Percentiles rank a stretch among this genome's conserved stretches.
These are phyloP conservation scores for Diaporthe helianthi DNA, from an alignment of 2,329 filamentous ascomycete genomes.

Conservation along the genomic window DNA sequence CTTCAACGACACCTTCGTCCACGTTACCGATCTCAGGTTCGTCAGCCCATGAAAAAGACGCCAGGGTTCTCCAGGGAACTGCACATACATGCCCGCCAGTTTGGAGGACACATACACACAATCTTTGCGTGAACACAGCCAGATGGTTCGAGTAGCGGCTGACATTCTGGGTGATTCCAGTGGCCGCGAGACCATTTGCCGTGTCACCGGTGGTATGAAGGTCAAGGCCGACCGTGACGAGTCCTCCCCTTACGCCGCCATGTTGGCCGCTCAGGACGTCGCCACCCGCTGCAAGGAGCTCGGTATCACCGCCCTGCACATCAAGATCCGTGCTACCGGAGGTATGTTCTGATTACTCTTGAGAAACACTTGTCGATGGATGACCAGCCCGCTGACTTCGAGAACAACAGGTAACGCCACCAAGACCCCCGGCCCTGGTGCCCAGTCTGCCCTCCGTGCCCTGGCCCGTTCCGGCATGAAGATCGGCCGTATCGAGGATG, in stretches of 20 bases:
- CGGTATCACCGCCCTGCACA: slow-evolving; percentile 91
- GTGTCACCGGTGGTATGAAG: slow-evolving; percentile 99
- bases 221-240: slow-evolving; percentile 99
- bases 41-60: slow-evolving; percentile 46
- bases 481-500: slow-evolving; percentile 99
- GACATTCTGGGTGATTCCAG: slow-evolving; percentile 76
- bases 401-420: slow-evolving; percentile 82
- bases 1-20: slow-evolving; percentile 93
- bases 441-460: slow-evolving; percentile 98
- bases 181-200: slow-evolving; percentile 99
- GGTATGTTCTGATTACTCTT: slow-evolving; percentile 61
- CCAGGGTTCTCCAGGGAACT: slow-evolving; percentile 17
- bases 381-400: neutral
- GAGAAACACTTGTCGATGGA: neutral
- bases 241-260: slow-evolving; percentile 99
- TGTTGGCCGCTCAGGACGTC: slow-evolving; percentile 99
- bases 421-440: slow-evolving; percentile 99
- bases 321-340: slow-evolving; percentile 99
- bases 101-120: neutral
- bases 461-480: slow-evolving; percentile 99
- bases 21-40: slow-evolving; percentile 98
- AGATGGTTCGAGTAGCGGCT: slow-evolving; percentile 53
- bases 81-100: neutral
- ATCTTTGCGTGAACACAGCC: neutral
- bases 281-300: slow-evolving; percentile 81